Evolutionary conservation across 331 rosid genomes (phyloP), one percentile per base, ranked within the genome.

Genomic region (Arachis monticola): DNA sequence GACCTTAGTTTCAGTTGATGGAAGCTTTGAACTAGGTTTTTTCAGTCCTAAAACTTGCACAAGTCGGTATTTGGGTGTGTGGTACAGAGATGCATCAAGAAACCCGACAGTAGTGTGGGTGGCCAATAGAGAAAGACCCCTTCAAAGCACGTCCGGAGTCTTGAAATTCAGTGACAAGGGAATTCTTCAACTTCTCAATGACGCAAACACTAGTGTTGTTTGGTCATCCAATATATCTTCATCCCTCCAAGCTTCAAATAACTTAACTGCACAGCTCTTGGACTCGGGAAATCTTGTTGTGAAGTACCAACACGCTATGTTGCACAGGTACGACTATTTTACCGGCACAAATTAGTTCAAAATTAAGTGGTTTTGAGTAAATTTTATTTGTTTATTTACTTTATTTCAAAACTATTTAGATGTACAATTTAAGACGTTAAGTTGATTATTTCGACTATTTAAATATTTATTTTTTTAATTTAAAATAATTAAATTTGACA

Each of bases 91-190:
- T 27, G 13, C 65, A 64, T 7, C 60, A 0, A 22, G 27, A 22
- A 22, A 22, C 73, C 72, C 30, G 12, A 75, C 79, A 0, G 38
- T 55, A 0, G 73, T 75, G 2, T 75, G 80, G 80, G 80, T 76
- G 7, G 80, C 79, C 6, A 74, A 74, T 3, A 3, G 79, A 6
- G 79, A 62, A 35, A 44, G 32, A n/a, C 79, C 73, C 0, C 31
- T 64, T 10, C 42, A 55, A 1, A 55, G 65, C 3, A 41, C 3
- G 0, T 41, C 31, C 11, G 73, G 73, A 7, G 47, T 55, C 12
- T 41, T 75, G 0, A 42, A 74, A 30, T 12, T 75, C 73, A 27
- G 65, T 0, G 59, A 55, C 8, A 8, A 65, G 0, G 73, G 79
- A 2, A 22, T 27, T 64, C 79, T 75, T 12, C 48, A 27, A 10